Evolutionary conservation across 1,139 yeast species (phyloP).

Genomic region (Wickerhamomyces sp.): DNA sequence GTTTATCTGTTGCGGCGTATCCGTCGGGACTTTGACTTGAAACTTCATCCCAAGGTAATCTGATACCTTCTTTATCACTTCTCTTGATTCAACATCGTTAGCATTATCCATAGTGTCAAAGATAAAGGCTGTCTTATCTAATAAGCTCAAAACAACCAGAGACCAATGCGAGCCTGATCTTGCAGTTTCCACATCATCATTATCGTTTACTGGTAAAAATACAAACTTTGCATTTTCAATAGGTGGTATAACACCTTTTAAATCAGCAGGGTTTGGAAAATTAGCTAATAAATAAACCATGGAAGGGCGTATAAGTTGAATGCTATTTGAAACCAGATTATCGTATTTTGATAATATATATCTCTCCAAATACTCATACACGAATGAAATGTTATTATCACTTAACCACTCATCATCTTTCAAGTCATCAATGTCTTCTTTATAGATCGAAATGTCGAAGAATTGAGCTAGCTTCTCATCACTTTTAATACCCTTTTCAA

Average conservation of each 20-base stretch:
- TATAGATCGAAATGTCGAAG: slow-evolving; percentile 40
- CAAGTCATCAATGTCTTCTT: slow-evolving; percentile 41
- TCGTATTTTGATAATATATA: slow-evolving; percentile 23
- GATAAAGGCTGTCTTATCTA: slow-evolving; percentile 34
- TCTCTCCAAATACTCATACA: slow-evolving; percentile 54
- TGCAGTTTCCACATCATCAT: slow-evolving; percentile 39
- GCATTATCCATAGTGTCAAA: slow-evolving; percentile 44
- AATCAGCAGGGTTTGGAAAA: slow-evolving; percentile 25
- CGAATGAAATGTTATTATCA: slow-evolving; percentile 62
- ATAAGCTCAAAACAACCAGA: slow-evolving; percentile 38
- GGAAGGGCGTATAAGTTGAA: slow-evolving; percentile 35
- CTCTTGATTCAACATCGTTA: slow-evolving; percentile 34
- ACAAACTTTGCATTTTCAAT: slow-evolving; percentile 37
- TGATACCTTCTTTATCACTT: slow-evolving; percentile 31
- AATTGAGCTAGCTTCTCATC: slow-evolving; percentile 25
- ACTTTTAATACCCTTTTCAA: slow-evolving; percentile 9
- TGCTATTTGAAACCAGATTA: slow-evolving; percentile 16
- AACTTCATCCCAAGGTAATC: slow-evolving; percentile 24
- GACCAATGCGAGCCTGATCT: slow-evolving; percentile 61
- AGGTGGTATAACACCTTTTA: slow-evolving; percentile 40
- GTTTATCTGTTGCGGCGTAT: slow-evolving; percentile 70
- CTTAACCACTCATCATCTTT: slow-evolving; percentile 65
- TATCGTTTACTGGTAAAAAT: slow-evolving; percentile 51
- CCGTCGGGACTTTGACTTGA: slow-evolving; percentile 27
- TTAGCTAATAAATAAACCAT: slow-evolving; percentile 35